These are phyloP conservation scores for Vanrija sp. DNA, from an alignment of 1,284 basidiomycete species.

Conservation along the genomic window DNA sequence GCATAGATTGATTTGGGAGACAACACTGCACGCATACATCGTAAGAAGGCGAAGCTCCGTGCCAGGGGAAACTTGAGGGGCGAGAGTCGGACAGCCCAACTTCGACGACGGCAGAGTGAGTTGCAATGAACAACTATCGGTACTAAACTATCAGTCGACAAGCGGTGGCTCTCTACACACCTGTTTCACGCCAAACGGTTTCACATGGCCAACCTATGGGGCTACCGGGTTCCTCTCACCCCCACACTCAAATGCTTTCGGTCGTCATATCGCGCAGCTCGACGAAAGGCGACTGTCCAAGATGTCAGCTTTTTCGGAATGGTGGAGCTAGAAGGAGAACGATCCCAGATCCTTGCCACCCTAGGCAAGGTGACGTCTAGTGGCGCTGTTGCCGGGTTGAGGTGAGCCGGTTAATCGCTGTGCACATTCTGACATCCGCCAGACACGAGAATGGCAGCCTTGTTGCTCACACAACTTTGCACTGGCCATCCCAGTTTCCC, in stretches of 20 bases:
- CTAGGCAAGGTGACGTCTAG: slow-evolving; percentile 51
- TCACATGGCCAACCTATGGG: slow-evolving; percentile 87
- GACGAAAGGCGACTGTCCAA: slow-evolving; percentile 76
- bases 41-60: slow-evolving; percentile 47
- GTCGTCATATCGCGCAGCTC: slow-evolving; percentile 77
- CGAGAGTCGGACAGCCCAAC: slow-evolving; percentile 31
- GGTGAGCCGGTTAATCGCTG: slow-evolving; percentile 19
- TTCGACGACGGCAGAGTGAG: slow-evolving; percentile 33
- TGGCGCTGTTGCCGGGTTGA: slow-evolving; percentile 32
- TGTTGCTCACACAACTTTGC: slow-evolving; percentile 38
- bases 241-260: slow-evolving; percentile 87
- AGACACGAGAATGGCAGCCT: slow-evolving; percentile 58
- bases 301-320: slow-evolving; percentile 79
- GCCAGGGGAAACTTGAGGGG: slow-evolving; percentile 32
- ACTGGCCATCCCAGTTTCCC: slow-evolving; percentile 57
- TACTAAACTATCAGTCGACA: slow-evolving; percentile 57
- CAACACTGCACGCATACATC: slow-evolving; percentile 56
- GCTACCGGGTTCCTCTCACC: slow-evolving; percentile 73
- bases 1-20: slow-evolving; percentile 70
- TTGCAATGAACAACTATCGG: background rate
- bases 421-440: slow-evolving; percentile 26
- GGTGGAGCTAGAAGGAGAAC: slow-evolving; percentile 66
- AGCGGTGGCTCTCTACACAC: slow-evolving; percentile 88
- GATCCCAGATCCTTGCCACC: slow-evolving; percentile 55
- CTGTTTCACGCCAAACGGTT: slow-evolving; percentile 92